Conservation (phyloP, 805 yeast genomes). For the Vanderwaltozyma polyspora region DNA sequence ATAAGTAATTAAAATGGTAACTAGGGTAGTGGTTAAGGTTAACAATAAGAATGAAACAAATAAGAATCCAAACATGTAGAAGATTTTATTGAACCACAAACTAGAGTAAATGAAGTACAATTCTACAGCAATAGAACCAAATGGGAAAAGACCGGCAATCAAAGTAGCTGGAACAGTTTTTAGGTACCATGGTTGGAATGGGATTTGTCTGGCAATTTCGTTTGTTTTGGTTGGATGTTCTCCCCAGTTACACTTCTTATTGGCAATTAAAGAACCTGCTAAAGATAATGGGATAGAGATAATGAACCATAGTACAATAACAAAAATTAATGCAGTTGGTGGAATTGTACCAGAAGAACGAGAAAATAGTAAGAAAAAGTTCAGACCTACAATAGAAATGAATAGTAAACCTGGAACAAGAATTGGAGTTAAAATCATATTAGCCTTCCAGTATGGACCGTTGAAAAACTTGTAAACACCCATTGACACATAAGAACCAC, state of each 20-base stretch:
- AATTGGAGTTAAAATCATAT: conserved; percentile 71
- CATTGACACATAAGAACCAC: conserved; percentile 84
- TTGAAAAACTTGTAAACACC: conserved; percentile 78
- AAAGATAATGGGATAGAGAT: conserved; percentile 78
- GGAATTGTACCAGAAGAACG: conserved; percentile 94
- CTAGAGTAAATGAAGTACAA: conserved; percentile 86
- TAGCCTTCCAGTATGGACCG: conserved; percentile 84
- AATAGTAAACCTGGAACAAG: conserved; percentile 78
- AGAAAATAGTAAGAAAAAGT: conserved; percentile 68
- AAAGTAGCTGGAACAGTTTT: conserved; percentile 54
- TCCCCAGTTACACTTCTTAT: conserved; percentile 43
- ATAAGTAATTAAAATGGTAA: conserved; percentile 70
- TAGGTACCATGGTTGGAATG: conserved; percentile 78
- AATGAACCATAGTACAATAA: conserved; percentile 73
- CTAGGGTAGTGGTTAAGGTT: conserved; percentile 69
- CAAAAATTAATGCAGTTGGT: conserved; percentile 73
- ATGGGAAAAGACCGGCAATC: conserved; percentile 85
- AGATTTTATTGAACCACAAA: conserved; percentile 86
- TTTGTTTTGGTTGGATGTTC: conserved; percentile 78
- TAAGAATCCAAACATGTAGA: conserved; percentile 95
- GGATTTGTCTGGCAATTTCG: conserved; percentile 94
- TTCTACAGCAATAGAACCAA: conserved; percentile 90
- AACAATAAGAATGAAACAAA: conserved; percentile 79
- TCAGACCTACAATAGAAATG: conserved; percentile 51
- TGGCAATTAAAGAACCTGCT: conserved; percentile 70